phyloP scores from a whole-genome alignment of 2,329 filamentous ascomycete genomes.

The Blastomyces emzantsi region DNA sequence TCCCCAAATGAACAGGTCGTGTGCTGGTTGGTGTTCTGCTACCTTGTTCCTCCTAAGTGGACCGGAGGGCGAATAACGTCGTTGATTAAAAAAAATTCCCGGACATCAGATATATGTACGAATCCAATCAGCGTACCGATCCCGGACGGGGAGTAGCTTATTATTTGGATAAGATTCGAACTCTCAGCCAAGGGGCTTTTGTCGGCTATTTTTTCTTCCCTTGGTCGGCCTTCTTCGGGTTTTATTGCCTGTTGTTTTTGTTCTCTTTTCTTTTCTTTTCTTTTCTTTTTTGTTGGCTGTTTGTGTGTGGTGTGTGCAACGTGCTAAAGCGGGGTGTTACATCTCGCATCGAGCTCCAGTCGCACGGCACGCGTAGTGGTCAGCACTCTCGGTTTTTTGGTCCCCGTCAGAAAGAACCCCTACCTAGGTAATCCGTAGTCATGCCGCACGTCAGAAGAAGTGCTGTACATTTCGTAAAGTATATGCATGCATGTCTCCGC shows the following conservation, averaged over 20 bases:
- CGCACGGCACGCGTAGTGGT: too few species aligned
- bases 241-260: neutral
- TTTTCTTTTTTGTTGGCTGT: neutral
- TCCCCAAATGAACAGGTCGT: too few species aligned
- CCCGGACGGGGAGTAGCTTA: too few species aligned
- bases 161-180: neutral
- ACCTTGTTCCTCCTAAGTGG: too few species aligned
- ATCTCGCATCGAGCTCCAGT: neutral
- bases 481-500: too few species aligned
- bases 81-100: too few species aligned
- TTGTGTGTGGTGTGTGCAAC: neutral
- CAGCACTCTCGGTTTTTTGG: neutral
- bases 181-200: neutral
- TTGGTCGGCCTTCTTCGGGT: too few species aligned
- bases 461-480: too few species aligned
- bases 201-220: neutral
- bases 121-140: neutral
- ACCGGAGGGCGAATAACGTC: too few species aligned
- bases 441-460: neutral
- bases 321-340: neutral
- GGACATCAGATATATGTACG: neutral
- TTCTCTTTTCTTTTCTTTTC: neutral
- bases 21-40: too few species aligned
- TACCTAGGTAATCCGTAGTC: neutral
- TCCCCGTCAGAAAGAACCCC: neutral